Percentiles rank a stretch among this genome's conserved stretches.
Evolutionary conservation across 345 rosid genomes (phyloP).

Genomic region (Carallia brachiata): DNA sequence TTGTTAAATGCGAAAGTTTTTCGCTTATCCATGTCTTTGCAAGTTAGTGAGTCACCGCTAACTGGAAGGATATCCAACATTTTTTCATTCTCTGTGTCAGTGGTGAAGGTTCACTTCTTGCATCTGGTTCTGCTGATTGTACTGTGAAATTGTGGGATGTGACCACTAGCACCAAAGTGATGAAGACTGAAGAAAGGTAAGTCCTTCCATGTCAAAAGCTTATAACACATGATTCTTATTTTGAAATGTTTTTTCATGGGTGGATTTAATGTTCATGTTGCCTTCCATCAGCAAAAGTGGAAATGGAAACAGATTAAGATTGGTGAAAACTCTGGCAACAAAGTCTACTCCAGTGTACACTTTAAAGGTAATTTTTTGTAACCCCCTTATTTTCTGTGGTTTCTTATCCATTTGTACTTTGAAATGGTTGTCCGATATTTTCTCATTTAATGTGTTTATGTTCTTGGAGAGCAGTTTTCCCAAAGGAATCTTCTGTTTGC

Average conservation of each 20-base stretch:
- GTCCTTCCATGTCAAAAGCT: neutral
- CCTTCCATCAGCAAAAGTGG: conserved; percentile 51
- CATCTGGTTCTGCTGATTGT: conserved; percentile 97
- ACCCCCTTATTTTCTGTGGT: neutral
- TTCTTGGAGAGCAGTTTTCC: conserved; percentile 56
- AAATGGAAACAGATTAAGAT: conserved; percentile 66
- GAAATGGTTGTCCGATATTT: neutral
- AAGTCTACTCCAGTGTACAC: conserved; percentile 80
- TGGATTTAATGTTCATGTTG: neutral
- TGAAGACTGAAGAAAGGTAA: conserved; percentile 66
- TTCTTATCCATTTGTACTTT: neutral
- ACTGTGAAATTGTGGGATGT: conserved; percentile 93
- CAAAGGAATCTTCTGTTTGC: conserved; percentile 87
- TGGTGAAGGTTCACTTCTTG: conserved; percentile 89
- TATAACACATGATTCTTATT: neutral
- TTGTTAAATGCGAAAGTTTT: neutral
- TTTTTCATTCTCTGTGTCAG: conserved; percentile 31
- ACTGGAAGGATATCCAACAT: neutral
- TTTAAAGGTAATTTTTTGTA: conserved; percentile 45
- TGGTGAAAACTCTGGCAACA: conserved; percentile 81
- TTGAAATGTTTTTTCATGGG: neutral
- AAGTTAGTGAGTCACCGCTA: neutral
- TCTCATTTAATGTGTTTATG: neutral
- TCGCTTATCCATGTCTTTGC: neutral
- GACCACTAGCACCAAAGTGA: conserved; percentile 57